Conservation (phyloP, 75 land plant genomes). For the Cupressus sempervirens region DNA sequence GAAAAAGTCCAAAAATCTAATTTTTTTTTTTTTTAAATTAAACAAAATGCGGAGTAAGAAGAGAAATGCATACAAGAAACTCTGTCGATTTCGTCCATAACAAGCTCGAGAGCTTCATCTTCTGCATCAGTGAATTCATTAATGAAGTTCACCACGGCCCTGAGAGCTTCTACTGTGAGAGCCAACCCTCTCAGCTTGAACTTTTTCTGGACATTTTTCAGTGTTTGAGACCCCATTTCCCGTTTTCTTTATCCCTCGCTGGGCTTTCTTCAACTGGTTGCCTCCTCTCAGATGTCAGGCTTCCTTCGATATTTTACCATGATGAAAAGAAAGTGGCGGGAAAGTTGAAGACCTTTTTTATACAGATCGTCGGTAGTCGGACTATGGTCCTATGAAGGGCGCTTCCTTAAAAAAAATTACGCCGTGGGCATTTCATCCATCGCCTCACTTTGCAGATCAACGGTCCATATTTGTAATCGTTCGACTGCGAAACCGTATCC, state of each 20-base stretch:
- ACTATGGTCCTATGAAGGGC: too few species aligned
- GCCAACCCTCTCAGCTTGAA: constrained; percentile 73
- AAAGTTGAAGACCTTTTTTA: not conserved
- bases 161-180: constrained; percentile 70
- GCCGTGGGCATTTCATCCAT: too few species aligned
- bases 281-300: not conserved
- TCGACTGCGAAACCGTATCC: too few species aligned
- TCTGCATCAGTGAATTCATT: constrained; percentile 45
- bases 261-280: not conserved
- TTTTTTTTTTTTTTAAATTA: too few species aligned
- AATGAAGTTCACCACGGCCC: constrained; percentile 53
- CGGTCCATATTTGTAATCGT: too few species aligned
- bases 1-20: too few species aligned
- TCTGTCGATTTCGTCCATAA: constrained; percentile 67
- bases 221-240: constrained; percentile 10
- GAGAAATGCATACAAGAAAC: constrained; percentile 32
- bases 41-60: not conserved
- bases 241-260: not conserved
- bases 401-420: too few species aligned
- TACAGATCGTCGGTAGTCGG: not conserved
- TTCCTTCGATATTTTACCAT: not conserved
- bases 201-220: constrained; percentile 71
- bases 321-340: not conserved
- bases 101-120: constrained; percentile 68
- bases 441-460: too few species aligned